These are phyloP conservation scores for Scedosporium apiospermum DNA, from an alignment of 2,329 filamentous ascomycete genomes.

Conservation along the genomic window DNA sequence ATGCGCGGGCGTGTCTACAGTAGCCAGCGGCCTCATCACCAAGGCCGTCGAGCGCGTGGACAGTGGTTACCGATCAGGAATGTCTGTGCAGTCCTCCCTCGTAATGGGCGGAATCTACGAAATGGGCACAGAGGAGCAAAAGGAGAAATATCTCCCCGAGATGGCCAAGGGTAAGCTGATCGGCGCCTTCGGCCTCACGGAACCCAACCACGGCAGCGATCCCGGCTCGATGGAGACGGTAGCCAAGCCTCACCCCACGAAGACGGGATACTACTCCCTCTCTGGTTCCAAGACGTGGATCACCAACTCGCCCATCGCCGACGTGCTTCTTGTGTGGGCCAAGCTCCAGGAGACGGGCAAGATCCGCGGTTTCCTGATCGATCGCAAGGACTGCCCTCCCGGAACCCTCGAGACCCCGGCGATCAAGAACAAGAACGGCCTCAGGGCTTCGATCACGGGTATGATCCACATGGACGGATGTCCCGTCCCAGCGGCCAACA, in stretches of 20 bases:
- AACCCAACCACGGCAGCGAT: conserved; percentile 88
- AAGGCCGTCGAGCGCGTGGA: conserved; percentile 85
- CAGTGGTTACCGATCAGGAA: conserved; percentile 83
- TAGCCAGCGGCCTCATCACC: conserved; percentile 83
- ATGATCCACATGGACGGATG: conserved; percentile 96
- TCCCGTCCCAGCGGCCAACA: conserved; percentile 80
- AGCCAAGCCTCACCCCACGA: conserved; percentile 75
- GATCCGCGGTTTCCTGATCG: conserved; percentile 86
- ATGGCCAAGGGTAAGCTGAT: conserved; percentile 77
- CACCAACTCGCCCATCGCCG: conserved; percentile 84
- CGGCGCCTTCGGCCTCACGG: conserved; percentile 82
- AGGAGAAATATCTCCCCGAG: conserved; percentile 69
- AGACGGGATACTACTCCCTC: conserved; percentile 71
- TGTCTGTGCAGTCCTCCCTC: conserved; percentile 89
- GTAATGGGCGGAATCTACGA: conserved; percentile 89
- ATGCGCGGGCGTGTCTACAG: conserved; percentile 78
- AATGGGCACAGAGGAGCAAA: conserved; percentile 78
- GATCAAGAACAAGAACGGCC: conserved; percentile 90
- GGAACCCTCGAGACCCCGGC: conserved; percentile 86
- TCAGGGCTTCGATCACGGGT: conserved; percentile 87
- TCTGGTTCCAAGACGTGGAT: conserved; percentile 91
- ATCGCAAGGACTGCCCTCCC: conserved; percentile 73
- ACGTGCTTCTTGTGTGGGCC: conserved; percentile 83
- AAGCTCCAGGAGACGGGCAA: conserved; percentile 72
- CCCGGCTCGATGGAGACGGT: conserved; percentile 80